A percentile compares a stretch with the other conserved stretches of the same genome.
Conservation (phyloP, 2,329 filamentous ascomycete species). For the Aspergillus fumigatus region DNA sequence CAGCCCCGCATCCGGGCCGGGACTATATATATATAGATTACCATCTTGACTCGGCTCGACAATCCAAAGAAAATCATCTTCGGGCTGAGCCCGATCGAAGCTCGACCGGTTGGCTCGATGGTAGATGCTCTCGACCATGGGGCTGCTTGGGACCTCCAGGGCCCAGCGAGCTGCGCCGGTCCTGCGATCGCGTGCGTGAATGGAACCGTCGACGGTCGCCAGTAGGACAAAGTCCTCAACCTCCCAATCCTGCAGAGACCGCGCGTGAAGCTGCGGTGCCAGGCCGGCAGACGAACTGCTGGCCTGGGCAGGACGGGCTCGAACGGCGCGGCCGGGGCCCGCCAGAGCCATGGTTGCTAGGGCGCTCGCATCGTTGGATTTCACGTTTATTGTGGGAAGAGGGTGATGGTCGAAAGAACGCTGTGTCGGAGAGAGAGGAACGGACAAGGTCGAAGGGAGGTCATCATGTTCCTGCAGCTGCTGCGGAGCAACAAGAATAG, state of each 20-base stretch:
- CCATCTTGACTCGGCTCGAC: slow-evolving; percentile 89
- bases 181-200: slow-evolving; percentile 85
- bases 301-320: slow-evolving; percentile 81
- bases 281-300: slow-evolving; percentile 61
- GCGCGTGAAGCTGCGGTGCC: slow-evolving; percentile 85
- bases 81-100: slow-evolving; percentile 53
- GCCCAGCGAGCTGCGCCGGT: slow-evolving; percentile 83
- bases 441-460: slow-evolving; percentile 24
- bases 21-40: slow-evolving; percentile 78
- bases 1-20: slow-evolving; percentile 50
- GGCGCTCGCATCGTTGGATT: slow-evolving; percentile 76
- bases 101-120: slow-evolving; percentile 64
- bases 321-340: slow-evolving; percentile 67
- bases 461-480: slow-evolving; percentile 46
- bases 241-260: slow-evolving; percentile 98
- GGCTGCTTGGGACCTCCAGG: slow-evolving; percentile 69
- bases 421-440: slow-evolving; percentile 21
- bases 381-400: slow-evolving; percentile 28
- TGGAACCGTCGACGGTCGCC: slow-evolving; percentile 98
- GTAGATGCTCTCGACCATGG: slow-evolving; percentile 88
- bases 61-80: slow-evolving; percentile 90
- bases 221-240: slow-evolving; percentile 99
- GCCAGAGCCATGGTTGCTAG: slow-evolving; percentile 97
- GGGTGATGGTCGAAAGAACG: slow-evolving; percentile 17
- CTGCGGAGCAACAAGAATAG: slow-evolving; percentile 61